Base-by-base conservation (phyloP, 2,329 filamentous ascomycete species). In the Berkeleyomyces rouxiae region DNA sequence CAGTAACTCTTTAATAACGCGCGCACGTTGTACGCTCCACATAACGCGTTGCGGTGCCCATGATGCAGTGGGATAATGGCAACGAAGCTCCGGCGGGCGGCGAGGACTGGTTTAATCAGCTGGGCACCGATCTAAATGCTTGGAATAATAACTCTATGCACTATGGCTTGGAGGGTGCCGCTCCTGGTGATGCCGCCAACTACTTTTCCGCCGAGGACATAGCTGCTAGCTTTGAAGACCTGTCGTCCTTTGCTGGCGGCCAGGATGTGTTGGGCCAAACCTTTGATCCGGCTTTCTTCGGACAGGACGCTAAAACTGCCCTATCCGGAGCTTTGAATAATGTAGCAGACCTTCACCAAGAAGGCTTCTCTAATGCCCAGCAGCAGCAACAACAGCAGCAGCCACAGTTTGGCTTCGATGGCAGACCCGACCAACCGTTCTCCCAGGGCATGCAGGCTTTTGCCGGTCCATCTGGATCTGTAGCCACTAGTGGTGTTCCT, bases 271-370 rank as follows among this genome's bases (percentile, higher is more conserved):
- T 61, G 11, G 42, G 9, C 49, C 16, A 16, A n/a, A 47, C 47
- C 10, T 64, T 61, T 49, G 63, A 64, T 37, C 44, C 63, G 16
- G 33, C 43, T 4, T 58, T 61, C 16, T 58, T 59, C 51, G 59
- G 58, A 36, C 59, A 64, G 36, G 59, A 64, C 51, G 39, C 13
- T 59, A 61, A 61, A 16, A 58, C 46, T 16, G 59, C 39, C 36
- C 44, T 64, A 43, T 36, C 59, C 31, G 39, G 16, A 4, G 63
- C 59, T 10, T 23, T 64, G n/a, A 53, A n/a, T 43, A 59, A 64
- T 16, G 47, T 61, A 31, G 62, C 57, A 23, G 58, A 60, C 58
- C 58, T 59, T 11, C 42, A 57, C n/a, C 61, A 53, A 46, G 51
- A 62, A 31, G 47, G 51, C 49, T 62, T 62, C 47, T 49, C 61